Base-by-base conservation (phyloP, 805 yeast genomes). In the Yarrowia phangngaensis region DNA sequence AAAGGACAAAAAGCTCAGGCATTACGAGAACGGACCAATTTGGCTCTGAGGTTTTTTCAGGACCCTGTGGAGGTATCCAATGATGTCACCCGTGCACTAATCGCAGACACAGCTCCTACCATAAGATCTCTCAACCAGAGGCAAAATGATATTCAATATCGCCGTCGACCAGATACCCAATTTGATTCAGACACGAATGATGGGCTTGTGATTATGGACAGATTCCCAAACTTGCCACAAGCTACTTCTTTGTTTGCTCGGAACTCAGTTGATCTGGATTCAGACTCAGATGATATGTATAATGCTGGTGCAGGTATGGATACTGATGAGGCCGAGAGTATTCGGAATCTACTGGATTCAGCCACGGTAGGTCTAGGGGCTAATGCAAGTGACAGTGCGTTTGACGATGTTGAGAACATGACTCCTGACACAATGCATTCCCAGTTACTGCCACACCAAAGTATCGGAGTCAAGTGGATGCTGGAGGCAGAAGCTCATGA, bases 381-480 rank as follows among this genome's bases (percentile, higher is more conserved):
- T 17, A 30, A 24, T n/a, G 30, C 13, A n/a, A 19, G 27, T 17
- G 45, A 27, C 4, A 13, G 24, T 8, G 45, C 23, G 3, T 41
- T 41, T 11, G 35, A 23, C 20, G 48, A 41, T n/a, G 29, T 41
- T 9, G 29, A 41, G 22, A 16, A 41, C 35, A 20, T 41, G 35
- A 41, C 48, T 6, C 35, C 48, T 3, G 35, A 20, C 6, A 13
- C 11, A 5, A 29, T 41, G 48, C 20, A 22, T 9, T 29, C 48
- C 8, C 15, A 31, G 14, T 32, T 45, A n/a, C 20, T 45, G 9
- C 32, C 50, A 4, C 50, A 45, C 19, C 50, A 45, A 16, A 33
- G 30, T 19, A 13, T 32, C 12, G 50, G 50, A 6, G 32, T 45
- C 19, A 45, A 45, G 19, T 45, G 50, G 50, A 32, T 33, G 50